phyloP scores from a whole-genome alignment of 148 eudicot species.

The Agrostemma githago region DNA sequence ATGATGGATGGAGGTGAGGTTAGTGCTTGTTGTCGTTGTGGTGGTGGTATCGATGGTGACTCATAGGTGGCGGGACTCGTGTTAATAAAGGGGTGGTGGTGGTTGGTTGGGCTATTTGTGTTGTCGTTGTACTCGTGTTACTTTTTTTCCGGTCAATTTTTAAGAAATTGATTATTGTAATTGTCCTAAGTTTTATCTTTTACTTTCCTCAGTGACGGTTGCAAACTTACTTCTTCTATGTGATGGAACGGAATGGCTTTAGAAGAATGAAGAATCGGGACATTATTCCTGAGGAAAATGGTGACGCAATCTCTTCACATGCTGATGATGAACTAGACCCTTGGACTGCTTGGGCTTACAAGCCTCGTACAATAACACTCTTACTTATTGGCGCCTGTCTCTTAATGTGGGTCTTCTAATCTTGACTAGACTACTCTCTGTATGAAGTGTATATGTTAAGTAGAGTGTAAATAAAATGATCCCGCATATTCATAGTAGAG shows the following conservation, averaged over 20 bases:
- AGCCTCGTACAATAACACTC: conserved; percentile 80
- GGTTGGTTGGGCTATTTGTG: too few relatives aligned
- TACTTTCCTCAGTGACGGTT: conserved; percentile 8
- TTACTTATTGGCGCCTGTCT: conserved; percentile 88
- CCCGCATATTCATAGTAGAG: too few relatives aligned
- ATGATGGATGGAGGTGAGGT: too few relatives aligned
- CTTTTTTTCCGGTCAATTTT: too few relatives aligned
- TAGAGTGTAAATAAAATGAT: too few relatives aligned
- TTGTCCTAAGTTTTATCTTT: neutral
- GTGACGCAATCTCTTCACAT: conserved; percentile 36
- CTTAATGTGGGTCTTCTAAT: conserved; percentile 66
- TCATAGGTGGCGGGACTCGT: too few relatives aligned
- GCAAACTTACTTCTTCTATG: conserved; percentile 9
- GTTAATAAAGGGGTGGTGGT: too few relatives aligned
- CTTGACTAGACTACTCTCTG: too few relatives aligned
- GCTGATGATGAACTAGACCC: conserved; percentile 81
- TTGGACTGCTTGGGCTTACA: conserved; percentile 99
- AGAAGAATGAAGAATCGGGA: conserved; percentile 34
- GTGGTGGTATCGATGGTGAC: too few relatives aligned
- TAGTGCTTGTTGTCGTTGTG: too few relatives aligned
- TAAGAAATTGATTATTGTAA: neutral
- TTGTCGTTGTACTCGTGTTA: too few relatives aligned
- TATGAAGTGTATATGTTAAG: too few relatives aligned
- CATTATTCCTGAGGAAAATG: conserved; percentile 42
- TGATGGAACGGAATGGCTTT: conserved; percentile 55